Conservation (phyloP, 2,329 filamentous ascomycete species). For the Fusarium protoensiforme region DNA sequence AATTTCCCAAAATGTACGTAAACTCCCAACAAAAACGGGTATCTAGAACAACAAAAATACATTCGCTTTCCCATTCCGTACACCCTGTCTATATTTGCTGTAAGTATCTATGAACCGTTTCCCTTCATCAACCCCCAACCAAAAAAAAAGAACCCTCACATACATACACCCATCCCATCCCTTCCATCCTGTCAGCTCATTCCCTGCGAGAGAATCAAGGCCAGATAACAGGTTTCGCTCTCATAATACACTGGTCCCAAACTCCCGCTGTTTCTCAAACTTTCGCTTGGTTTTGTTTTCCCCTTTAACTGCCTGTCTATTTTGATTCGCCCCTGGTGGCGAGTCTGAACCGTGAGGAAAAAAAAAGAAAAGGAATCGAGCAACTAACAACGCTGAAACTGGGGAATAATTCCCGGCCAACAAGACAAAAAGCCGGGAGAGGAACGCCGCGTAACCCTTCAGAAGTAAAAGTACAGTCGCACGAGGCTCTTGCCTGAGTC, state of each 20-base stretch:
- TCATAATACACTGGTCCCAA: conserved; percentile 25
- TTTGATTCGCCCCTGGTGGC: conserved; percentile 23
- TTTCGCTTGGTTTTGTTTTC: conserved; percentile 17
- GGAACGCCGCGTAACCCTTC: conserved; percentile 24
- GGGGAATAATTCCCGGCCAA: conserved; percentile 18
- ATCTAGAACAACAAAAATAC: conserved; percentile 4
- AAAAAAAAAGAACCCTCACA: neutral
- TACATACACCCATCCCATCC: neutral
- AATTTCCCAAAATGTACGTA: neutral
- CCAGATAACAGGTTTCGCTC: conserved; percentile 9
- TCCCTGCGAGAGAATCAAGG: conserved; percentile 6
- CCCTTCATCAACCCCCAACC: neutral
- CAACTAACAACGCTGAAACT: conserved; percentile 23
- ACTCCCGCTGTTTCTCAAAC: conserved; percentile 16
- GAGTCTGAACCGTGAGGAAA: conserved; percentile 10
- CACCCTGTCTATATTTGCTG: conserved; percentile 26
- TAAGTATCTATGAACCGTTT: conserved; percentile 28
- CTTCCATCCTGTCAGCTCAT: neutral
- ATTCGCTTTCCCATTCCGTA: conserved; percentile 1
- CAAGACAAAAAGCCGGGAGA: conserved; percentile 24
- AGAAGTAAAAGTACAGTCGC: conserved; percentile 32
- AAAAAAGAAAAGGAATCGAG: neutral
- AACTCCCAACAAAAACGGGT: conserved; percentile 2
- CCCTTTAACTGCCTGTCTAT: conserved; percentile 27
- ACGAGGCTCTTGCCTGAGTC: conserved; percentile 11